phyloP scores from a whole-genome alignment of 1,284 basidiomycete species.

The Tilletia indica region DNA sequence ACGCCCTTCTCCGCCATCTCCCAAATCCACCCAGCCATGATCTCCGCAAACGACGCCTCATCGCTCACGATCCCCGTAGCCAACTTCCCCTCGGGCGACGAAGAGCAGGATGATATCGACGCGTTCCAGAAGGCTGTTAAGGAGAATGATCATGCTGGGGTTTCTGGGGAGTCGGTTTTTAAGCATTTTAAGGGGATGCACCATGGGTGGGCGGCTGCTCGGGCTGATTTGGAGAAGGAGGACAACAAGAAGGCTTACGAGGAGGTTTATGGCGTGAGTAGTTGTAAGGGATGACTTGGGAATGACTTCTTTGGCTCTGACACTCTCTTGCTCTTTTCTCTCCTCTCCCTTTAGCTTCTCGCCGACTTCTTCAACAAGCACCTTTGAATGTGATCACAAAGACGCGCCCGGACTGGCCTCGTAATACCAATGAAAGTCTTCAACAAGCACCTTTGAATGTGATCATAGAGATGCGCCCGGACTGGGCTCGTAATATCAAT shows the following conservation, averaged over 20 bases:
- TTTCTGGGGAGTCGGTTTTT: constrained; percentile 63
- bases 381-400: neutral
- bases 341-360: neutral
- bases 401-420: too few species aligned
- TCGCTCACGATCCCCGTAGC: constrained; percentile 64
- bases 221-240: constrained; percentile 66
- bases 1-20: constrained; percentile 41
- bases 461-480: too few species aligned
- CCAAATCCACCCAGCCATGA: constrained; percentile 58
- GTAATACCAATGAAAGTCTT: neutral
- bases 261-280: constrained; percentile 62
- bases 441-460: neutral
- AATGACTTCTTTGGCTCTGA: neutral
- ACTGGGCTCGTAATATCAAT: too few species aligned
- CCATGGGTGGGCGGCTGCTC: constrained; percentile 72
- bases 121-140: constrained; percentile 61
- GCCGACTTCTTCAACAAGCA: constrained; percentile 16
- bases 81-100: constrained; percentile 67
- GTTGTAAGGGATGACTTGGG: neutral
- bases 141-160: constrained; percentile 53
- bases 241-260: constrained; percentile 69
- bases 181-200: constrained; percentile 60
- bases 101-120: constrained; percentile 59
- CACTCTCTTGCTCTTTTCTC: neutral
- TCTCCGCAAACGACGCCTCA: constrained; percentile 63